Conservation (phyloP, 306 rosid genomes). For the Ormosia semicastrata region DNA sequence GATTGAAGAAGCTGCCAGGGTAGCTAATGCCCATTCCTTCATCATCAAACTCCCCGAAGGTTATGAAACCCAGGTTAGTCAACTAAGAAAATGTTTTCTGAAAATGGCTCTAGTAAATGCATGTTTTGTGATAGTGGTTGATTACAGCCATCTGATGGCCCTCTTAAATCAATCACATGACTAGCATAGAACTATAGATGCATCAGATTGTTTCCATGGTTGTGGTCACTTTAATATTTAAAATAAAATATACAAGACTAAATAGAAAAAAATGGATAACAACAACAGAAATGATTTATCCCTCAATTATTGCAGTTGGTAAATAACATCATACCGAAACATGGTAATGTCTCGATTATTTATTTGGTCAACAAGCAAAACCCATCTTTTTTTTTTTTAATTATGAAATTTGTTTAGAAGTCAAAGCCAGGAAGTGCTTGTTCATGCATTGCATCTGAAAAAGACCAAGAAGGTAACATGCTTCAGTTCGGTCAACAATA, state of each 20-base stretch:
- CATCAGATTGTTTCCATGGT: background rate
- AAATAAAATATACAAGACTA: background rate
- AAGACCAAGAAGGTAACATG: slow-evolving; percentile 63
- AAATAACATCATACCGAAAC: background rate
- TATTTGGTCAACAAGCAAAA: slow-evolving; percentile 55
- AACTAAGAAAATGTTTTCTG: background rate
- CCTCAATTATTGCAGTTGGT: background rate
- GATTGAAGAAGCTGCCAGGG: slow-evolving; percentile 98
- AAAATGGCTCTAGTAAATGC: slow-evolving; percentile 3
- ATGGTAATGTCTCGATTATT: slow-evolving; percentile 9
- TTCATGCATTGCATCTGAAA: slow-evolving; percentile 50
- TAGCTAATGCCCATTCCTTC: slow-evolving; percentile 96
- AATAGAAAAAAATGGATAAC: background rate
- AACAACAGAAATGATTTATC: background rate
- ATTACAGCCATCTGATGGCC: background rate
- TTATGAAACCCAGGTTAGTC: slow-evolving; percentile 88
- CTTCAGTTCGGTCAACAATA: slow-evolving; percentile 62
- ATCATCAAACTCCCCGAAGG: slow-evolving; percentile 90
- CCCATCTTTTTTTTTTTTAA: background rate
- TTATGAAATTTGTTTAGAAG: slow-evolving; percentile 28
- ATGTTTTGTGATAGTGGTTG: background rate
- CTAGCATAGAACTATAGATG: background rate
- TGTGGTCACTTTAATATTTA: background rate
- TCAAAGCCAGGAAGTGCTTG: slow-evolving; percentile 50
- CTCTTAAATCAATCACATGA: slow-evolving; percentile 2